Conservation (phyloP, 768 basidiomycete species). For the Amanita phalloides region DNA sequence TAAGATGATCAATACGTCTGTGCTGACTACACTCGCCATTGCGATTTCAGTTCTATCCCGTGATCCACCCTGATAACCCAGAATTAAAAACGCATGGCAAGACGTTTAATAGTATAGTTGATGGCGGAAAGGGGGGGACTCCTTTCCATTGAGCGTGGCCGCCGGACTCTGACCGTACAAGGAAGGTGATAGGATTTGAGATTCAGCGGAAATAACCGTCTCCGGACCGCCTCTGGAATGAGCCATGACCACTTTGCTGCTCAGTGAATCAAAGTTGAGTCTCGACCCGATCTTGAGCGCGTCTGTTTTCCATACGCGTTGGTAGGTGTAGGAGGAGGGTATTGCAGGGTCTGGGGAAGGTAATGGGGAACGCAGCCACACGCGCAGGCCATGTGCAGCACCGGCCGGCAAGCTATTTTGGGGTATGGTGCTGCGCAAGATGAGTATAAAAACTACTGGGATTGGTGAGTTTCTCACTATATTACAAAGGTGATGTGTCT, state of each 20-base stretch:
- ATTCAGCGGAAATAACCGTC: slow-evolving; percentile 16
- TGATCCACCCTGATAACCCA: not conserved
- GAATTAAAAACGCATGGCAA: not conserved
- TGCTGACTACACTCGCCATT: not conserved
- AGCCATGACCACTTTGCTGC: slow-evolving; percentile 40
- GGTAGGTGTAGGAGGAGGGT: slow-evolving; percentile 41
- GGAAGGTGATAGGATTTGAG: not conserved
- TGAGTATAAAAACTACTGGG: not conserved
- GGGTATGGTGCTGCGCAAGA: slow-evolving; percentile 36
- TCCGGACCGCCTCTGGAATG: slow-evolving; percentile 27
- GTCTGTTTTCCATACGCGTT: slow-evolving; percentile 58
- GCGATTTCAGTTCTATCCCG: not conserved
- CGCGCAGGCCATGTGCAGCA: slow-evolving; percentile 50
- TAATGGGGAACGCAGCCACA: slow-evolving; percentile 47
- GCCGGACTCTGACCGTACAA: not conserved
- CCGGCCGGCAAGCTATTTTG: slow-evolving; percentile 41
- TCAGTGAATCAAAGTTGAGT: slow-evolving; percentile 43
- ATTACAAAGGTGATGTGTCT: slow-evolving; percentile 44
- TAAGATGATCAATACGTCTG: not conserved
- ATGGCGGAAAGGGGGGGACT: not conserved
- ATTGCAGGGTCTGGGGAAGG: slow-evolving; percentile 19
- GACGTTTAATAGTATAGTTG: not conserved
- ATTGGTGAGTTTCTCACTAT: slow-evolving; percentile 31
- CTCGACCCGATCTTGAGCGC: slow-evolving; percentile 47
- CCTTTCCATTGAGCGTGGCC: not conserved